Percentiles rank a stretch among this genome's conserved stretches.
Conservation (phyloP, 805 yeast species). For the Candida broadrunensis region DNA sequence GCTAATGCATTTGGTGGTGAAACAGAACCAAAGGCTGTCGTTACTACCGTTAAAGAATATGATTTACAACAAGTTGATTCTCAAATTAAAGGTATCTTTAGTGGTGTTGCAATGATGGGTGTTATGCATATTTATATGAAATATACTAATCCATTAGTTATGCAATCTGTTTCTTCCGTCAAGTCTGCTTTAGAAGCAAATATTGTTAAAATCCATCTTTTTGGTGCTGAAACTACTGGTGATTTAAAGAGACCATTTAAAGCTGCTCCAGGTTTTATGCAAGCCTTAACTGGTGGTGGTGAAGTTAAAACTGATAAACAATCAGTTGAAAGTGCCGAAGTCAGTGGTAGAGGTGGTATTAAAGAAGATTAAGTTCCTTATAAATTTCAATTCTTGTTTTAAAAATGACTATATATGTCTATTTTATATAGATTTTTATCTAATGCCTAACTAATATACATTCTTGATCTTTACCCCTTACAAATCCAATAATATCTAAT, state of each 20-base stretch:
- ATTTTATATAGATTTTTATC: not conserved
- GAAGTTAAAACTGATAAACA: constrained; percentile 82
- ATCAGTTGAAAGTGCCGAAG: constrained; percentile 80
- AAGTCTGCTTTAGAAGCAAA: constrained; percentile 88
- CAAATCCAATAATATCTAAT: constrained; percentile 50
- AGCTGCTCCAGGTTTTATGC: constrained; percentile 54
- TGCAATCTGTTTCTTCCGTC: constrained; percentile 89
- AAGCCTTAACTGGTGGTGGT: constrained; percentile 54
- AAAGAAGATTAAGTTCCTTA: constrained; percentile 66
- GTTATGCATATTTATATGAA: constrained; percentile 98
- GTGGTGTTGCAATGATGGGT: constrained; percentile 94
- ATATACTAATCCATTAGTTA: constrained; percentile 93
- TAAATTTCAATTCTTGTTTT: not conserved
- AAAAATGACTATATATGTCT: not conserved
- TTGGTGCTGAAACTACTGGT: constrained; percentile 78
- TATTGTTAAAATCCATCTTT: constrained; percentile 86
- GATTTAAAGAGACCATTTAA: constrained; percentile 97
- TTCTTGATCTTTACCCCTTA: constrained; percentile 42
- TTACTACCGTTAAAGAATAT: constrained; percentile 92
- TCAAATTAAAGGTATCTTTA: constrained; percentile 78
- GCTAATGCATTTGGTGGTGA: constrained; percentile 77
- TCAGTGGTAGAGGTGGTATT: constrained; percentile 81
- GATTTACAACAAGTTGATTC: constrained; percentile 83
- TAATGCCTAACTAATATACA: constrained; percentile 33
- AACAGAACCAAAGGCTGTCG: constrained; percentile 68